Evolutionary conservation across 1,139 yeast species (phyloP).

Genomic region (Candida dubliniensis): DNA sequence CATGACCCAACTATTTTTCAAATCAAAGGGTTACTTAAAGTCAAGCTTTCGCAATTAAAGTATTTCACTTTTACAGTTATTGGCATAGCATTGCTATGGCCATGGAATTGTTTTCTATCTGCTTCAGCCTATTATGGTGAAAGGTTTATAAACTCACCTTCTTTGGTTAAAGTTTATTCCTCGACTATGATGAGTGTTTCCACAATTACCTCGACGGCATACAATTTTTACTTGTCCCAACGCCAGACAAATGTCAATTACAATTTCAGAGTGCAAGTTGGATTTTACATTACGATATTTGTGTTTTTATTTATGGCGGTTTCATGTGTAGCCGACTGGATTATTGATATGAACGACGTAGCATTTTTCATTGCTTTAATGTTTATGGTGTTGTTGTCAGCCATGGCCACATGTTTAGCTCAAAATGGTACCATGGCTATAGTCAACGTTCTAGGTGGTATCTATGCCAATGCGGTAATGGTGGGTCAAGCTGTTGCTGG

Average conservation of each 20-base stretch:
- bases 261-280: slow-evolving; percentile 54
- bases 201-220: slow-evolving; percentile 65
- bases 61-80: slow-evolving; percentile 66
- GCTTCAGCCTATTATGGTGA: slow-evolving; percentile 81
- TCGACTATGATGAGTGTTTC: slow-evolving; percentile 90
- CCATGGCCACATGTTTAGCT: slow-evolving; percentile 68
- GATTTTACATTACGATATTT: slow-evolving; percentile 55
- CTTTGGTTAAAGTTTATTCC: slow-evolving; percentile 61
- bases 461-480: slow-evolving; percentile 84
- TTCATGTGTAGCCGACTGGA: slow-evolving; percentile 46
- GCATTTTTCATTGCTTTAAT: slow-evolving; percentile 49
- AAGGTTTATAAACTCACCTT: slow-evolving; percentile 55
- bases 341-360: slow-evolving; percentile 39
- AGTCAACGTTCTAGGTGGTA: slow-evolving; percentile 74
- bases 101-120: slow-evolving; percentile 91
- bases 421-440: slow-evolving; percentile 93
- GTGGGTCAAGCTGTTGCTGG: slow-evolving; percentile 96
- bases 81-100: slow-evolving; percentile 86
- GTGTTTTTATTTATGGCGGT: slow-evolving; percentile 56
- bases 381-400: slow-evolving; percentile 58
- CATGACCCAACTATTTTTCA: slow-evolving; percentile 31
- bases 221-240: slow-evolving; percentile 66
- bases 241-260: slow-evolving; percentile 68
- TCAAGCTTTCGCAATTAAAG: slow-evolving; percentile 41
- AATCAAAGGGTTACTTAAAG: slow-evolving; percentile 16